Evolutionary conservation across 345 rosid species (phyloP), one percentile per base, ranked within the genome.

Genomic region (Eucalyptus microcorys): DNA sequence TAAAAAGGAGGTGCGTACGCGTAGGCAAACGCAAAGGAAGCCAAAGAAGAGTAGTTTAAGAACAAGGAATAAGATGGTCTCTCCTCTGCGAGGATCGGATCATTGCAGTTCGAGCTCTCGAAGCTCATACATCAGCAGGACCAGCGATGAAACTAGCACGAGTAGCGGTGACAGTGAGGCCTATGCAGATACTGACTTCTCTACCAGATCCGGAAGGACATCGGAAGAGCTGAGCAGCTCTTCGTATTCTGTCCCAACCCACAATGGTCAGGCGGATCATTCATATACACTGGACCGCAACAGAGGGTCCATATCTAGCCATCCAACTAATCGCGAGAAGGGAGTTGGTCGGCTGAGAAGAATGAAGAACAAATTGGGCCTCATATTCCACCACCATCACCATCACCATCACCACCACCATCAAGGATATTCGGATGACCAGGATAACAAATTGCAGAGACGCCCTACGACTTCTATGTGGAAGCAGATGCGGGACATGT

Each of bases 301-400:
- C 2, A 86, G 90, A 64, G 80, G 68, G 34, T 71, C 66, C 71
- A 52, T 22, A 88, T 80, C 90, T 61, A 53, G 68, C 40, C 86
- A 13, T 87, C 43, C 6, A 8, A 12, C 34, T 49, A 92, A 89
- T 49, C 89, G 68, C 32, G 88, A 89, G 81, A 88, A 87, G 91
- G 89, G 22, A 24, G 66, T 91, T 8, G 97, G 97, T 57, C 43
- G 90, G 87, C 53, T 95, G 87, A 94, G 88, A 88, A 93, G 95
- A 90, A 71, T 96, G 13, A 95, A 93, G 94, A 90, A 95, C 85
- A 96, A 93, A 90, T 84, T 96, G 10, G 96, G 96, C 14, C 91
- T 94, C 40, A 94, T 95, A 30, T 92, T 96, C 86, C 98, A 94
- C 68, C 98, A 95, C 76, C 96, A 94, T 50, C 96, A 94, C 16